phyloP scores from a whole-genome alignment of 2,329 filamentous ascomycete species.

The Intubia oerlemansii region DNA sequence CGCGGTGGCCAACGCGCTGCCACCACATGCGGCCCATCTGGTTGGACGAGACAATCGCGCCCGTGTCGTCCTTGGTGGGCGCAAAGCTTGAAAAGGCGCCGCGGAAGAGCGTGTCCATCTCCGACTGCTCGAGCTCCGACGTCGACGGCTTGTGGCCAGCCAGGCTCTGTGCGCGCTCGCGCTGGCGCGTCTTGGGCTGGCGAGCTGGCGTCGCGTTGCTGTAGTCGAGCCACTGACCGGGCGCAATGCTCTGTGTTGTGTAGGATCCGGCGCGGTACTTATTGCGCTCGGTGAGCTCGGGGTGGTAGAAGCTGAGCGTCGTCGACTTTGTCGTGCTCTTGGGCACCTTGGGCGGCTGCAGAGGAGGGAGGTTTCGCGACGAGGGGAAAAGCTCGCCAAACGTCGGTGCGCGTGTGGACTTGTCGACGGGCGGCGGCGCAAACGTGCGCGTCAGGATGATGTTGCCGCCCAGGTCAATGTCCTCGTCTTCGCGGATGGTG shows the following conservation, averaged over 20 bases:
- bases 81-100: conserved; percentile 66
- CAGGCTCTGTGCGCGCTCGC: conserved; percentile 49
- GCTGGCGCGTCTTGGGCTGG: conserved; percentile 38
- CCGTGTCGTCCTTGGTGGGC: conserved; percentile 51
- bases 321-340: conserved; percentile 45
- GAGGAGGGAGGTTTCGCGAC: conserved; percentile 37
- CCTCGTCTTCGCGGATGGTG: conserved; percentile 13
- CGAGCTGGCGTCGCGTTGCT: conserved; percentile 37
- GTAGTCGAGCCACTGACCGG: conserved; percentile 51
- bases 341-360: conserved; percentile 51
- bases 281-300: conserved; percentile 25
- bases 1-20: conserved; percentile 46
- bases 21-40: conserved; percentile 55
- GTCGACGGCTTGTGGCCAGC: conserved; percentile 35
- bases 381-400: conserved; percentile 57
- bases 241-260: conserved; percentile 40
- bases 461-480: conserved; percentile 12
- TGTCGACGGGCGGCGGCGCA: conserved; percentile 23
- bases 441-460: conserved; percentile 47
- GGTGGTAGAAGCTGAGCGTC: conserved; percentile 16
- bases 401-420: conserved; percentile 32
- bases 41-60: conserved; percentile 45
- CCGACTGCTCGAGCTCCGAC: conserved; percentile 35
- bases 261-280: conserved; percentile 36
- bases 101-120: conserved; percentile 54